phyloP scores from a whole-genome alignment of 257 asterid species.

The Echium plantagineum region DNA sequence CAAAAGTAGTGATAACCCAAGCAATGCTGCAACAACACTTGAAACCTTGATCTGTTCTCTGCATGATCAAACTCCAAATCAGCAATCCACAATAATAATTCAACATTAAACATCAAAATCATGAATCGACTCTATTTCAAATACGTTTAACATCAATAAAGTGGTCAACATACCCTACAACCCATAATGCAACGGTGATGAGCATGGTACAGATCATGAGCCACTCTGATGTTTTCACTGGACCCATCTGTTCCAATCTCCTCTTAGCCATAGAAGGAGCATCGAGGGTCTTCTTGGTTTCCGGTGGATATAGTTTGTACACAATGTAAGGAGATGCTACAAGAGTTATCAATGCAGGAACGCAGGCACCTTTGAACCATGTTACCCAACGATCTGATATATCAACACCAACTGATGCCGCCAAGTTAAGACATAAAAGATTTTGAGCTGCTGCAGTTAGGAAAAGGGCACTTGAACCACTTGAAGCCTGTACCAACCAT shows the following conservation, averaged over 20 bases:
- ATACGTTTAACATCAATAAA: no score
- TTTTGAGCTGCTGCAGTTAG: background rate
- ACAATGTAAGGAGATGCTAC: background rate
- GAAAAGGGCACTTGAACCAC: background rate
- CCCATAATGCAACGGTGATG: slow-evolving; percentile 57
- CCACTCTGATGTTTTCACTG: slow-evolving; percentile 65
- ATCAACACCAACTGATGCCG: background rate
- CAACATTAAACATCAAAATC: no score
- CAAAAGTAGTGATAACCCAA: slow-evolving; percentile 54
- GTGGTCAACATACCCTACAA: slow-evolving; percentile 42
- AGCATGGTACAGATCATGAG: slow-evolving; percentile 39
- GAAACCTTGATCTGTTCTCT: slow-evolving; percentile 47
- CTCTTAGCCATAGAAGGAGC: background rate
- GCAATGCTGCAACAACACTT: slow-evolving; percentile 61
- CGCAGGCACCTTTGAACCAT: background rate
- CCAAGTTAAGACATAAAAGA: background rate
- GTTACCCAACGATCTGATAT: background rate
- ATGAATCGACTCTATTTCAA: no score
- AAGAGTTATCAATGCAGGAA: background rate
- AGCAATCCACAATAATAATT: background rate
- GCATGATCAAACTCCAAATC: slow-evolving; percentile 2
- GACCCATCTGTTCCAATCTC: slow-evolving; percentile 56
- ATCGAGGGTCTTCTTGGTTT: background rate
- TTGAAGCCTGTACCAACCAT: background rate
- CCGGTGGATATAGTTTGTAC: background rate